Evolutionary conservation across 257 asterid genomes (phyloP), one percentile per base, ranked within the genome.

Genomic region (Echium plantagineum): DNA sequence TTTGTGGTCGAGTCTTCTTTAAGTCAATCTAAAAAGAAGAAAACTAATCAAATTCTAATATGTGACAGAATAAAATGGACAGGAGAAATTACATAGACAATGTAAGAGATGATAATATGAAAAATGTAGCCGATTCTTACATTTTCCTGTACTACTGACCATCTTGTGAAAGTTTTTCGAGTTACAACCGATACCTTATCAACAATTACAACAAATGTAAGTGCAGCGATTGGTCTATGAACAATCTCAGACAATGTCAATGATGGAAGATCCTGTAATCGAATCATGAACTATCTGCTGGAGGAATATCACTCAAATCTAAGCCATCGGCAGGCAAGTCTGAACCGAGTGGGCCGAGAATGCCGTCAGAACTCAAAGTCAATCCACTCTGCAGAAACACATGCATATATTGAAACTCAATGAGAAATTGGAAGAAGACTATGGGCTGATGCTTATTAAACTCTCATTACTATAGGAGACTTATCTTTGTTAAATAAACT

Each of bases 321-420:
- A 87, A 71, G 57, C 96, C 98, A 49, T 88, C 94, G 7, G 71
- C 75, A 2, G 95, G 98, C 64, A 91, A 78, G 67, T 83, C 95
- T 13, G 96, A 75, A 61, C 86, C 72, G 68, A 87, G 79, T 15
- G 98, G 94, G 24, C 95, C 94, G 62, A 90, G 75, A 52, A 87
- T 82, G 65, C 98, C 98, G 63, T 90, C 98, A 1, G 97, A 79
- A 77, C 81, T 88, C 68, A 91, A 74, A 15, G 95, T 85, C 85
- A 91, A 77, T 67, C 95, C 95, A 71, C 98, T 86, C 98, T 91
- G 94, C 69, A 63, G 28, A 48, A 60, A 62, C 60, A 57, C 3
- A 35, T 31, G 42, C 22, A 28, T 20, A 19, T 30, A 12, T 26
- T 4, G 9, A 46, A n/a, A 52, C 17, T 15, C 30, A 53, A 5